phyloP scores from a whole-genome alignment of 805 yeast genomes.

The Candida xyloterini region DNA sequence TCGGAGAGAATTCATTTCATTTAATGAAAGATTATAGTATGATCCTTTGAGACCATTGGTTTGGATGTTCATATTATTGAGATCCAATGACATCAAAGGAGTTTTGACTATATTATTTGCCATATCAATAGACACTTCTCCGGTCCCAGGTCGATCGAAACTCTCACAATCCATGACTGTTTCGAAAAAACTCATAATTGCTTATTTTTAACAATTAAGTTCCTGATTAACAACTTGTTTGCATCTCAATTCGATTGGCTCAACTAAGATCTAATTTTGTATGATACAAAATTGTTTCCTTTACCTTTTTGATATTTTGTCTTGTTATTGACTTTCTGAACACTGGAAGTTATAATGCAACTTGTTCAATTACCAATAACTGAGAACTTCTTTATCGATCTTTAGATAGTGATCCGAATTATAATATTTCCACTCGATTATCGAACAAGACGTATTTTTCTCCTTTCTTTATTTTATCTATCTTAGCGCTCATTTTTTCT shows the following conservation, averaged over 20 bases:
- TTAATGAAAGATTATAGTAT: constrained; percentile 13
- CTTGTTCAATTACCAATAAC: neutral
- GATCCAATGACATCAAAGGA: constrained; percentile 18
- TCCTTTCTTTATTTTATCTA: constrained; percentile 2
- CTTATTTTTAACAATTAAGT: too few species aligned
- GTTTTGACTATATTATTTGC: constrained; percentile 16
- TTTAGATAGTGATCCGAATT: neutral
- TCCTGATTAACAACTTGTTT: neutral
- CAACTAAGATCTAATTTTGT: neutral
- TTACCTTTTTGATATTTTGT: neutral
- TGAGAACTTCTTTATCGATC: neutral
- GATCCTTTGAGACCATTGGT: constrained; percentile 13
- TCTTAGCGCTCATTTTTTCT: constrained; percentile 7
- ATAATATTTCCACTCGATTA: neutral
- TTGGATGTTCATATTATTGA: constrained; percentile 18
- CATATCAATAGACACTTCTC: constrained; percentile 18
- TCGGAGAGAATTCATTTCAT: constrained; percentile 10
- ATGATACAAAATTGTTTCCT: constrained; percentile 3
- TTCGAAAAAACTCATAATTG: constrained; percentile 18
- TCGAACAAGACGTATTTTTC: constrained; percentile 4
- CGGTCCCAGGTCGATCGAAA: constrained; percentile 17
- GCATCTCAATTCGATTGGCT: neutral
- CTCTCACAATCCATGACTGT: constrained; percentile 17
- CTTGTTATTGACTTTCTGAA: neutral
- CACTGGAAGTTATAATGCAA: neutral